Base-by-base conservation (phyloP, 1,284 basidiomycete species). In the Cutaneotrichosporon spelunceum region DNA sequence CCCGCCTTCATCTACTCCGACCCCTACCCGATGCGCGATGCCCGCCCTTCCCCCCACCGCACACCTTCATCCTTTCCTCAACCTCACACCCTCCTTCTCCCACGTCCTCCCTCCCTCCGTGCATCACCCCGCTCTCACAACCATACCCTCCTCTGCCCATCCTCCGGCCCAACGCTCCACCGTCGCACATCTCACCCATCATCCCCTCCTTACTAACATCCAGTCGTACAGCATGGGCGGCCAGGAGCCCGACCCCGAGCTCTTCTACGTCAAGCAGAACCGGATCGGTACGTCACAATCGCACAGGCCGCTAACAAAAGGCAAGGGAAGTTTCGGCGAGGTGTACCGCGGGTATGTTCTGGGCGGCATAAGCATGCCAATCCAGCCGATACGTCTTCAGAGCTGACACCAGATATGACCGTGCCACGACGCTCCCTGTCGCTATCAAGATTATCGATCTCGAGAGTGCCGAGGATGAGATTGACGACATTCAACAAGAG, bases 371-470 rank as follows among this genome's bases (percentile, higher is more conserved):
- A 16, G 39, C 39, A 19, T n/a, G 19, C 19, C 16, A 8, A 16
- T 19, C 19, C 36, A 39, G 36, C 9, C 16, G 4, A 42, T 19
- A 19, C 4, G 19, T 19, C 14, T 19, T 39, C 36, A 19, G 36
- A n/a, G 19, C 19, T 42, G 39, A 60, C 44, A 23, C 21, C 70
- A 92, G 93, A 63, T 95, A 90, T 72, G 92, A 96, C 80, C 92
- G 91, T 76, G 85, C 91, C 60, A 94, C 91, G 30, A 88, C 91
- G 75, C 88, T 89, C 79, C 93, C 93, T 1, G 93, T 96, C 36
- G 93, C 93, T 45, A 96, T 97, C 83, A 97, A 98, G 86, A 94
- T 98, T 69, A 98, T 99, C 77, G 93, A 99, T 82, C 85, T 99
- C 39, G 95, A 99, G 80, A 93, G 91, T 72, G 94, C 95, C 56